These are phyloP conservation scores for Kodamaea kakaduensis DNA, from an alignment of 805 yeast species.

Conservation along the genomic window DNA sequence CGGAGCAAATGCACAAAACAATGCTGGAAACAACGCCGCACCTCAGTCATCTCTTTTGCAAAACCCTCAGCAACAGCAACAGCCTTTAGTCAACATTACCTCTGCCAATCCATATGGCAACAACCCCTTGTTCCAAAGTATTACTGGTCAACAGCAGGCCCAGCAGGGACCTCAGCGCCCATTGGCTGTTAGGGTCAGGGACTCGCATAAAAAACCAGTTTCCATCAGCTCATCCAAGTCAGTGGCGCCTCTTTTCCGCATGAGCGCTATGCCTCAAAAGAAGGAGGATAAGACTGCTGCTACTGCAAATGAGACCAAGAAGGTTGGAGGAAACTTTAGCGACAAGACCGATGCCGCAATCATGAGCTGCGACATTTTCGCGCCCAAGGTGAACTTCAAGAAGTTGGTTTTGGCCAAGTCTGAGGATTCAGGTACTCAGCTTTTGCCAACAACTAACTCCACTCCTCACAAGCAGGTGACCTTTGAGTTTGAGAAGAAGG, in stretches of 20 bases:
- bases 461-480: slow-evolving; percentile 29
- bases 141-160: slow-evolving; percentile 38
- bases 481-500: slow-evolving; percentile 19
- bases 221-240: slow-evolving; percentile 56
- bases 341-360: slow-evolving; percentile 62
- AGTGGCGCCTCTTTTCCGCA: slow-evolving; percentile 50
- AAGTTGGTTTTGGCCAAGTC: slow-evolving; percentile 51
- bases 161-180: slow-evolving; percentile 22
- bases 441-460: slow-evolving; percentile 7
- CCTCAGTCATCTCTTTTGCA: slow-evolving; percentile 14
- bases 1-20: slow-evolving; percentile 13
- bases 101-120: slow-evolving; percentile 70
- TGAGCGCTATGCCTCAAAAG: slow-evolving; percentile 17
- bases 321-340: slow-evolving; percentile 26
- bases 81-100: slow-evolving; percentile 26
- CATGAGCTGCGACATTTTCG: slow-evolving; percentile 65
- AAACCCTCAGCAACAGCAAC: slow-evolving; percentile 19
- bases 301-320: slow-evolving; percentile 3
- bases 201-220: slow-evolving; percentile 48
- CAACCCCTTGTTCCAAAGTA: slow-evolving; percentile 59
- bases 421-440: slow-evolving; percentile 11
- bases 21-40: slow-evolving; percentile 14
- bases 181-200: slow-evolving; percentile 16
- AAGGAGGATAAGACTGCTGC: slow-evolving; percentile 6
- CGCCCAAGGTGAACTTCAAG: slow-evolving; percentile 54